Evolutionary conservation across 73 alveolate species (phyloP).

Genomic region (Breviolum minutum): DNA sequence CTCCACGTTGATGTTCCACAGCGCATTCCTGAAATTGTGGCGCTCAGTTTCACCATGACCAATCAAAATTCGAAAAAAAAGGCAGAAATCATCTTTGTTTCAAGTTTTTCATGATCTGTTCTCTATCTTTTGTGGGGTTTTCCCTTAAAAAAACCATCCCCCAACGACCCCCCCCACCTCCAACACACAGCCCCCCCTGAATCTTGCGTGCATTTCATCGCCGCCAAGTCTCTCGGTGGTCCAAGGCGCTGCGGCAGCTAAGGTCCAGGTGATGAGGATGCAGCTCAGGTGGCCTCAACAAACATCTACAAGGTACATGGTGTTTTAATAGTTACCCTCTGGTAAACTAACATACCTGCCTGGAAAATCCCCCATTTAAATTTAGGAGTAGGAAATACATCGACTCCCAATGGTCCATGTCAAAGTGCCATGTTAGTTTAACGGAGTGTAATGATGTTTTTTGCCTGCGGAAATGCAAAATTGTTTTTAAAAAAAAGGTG

Average conservation of each 20-base stretch:
- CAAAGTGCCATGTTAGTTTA: too few relatives aligned
- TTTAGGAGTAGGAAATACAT: too few relatives aligned
- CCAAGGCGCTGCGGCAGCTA: slow-evolving; percentile 44
- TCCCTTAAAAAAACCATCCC: too few relatives aligned
- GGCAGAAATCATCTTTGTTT: background rate
- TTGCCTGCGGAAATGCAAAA: too few relatives aligned
- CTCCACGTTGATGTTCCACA: slow-evolving; percentile 78
- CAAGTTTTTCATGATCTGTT: background rate
- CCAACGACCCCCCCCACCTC: too few relatives aligned
- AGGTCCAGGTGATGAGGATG: slow-evolving; percentile 26
- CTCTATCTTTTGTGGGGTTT: too few relatives aligned
- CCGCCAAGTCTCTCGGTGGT: slow-evolving; percentile 65
- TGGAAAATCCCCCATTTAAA: too few relatives aligned
- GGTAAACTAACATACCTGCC: background rate
- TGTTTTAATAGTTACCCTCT: background rate
- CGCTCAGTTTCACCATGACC: background rate
- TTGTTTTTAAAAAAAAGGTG: too few relatives aligned
- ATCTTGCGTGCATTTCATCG: too few relatives aligned
- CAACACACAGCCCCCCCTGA: too few relatives aligned
- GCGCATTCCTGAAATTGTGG: slow-evolving; percentile 29
- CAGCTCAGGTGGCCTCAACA: slow-evolving; percentile 60
- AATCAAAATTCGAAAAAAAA: background rate
- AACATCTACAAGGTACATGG: background rate
- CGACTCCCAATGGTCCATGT: too few relatives aligned
- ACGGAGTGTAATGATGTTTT: too few relatives aligned